A percentile compares a stretch with the other conserved stretches of the same genome.
Conservation (phyloP, 2,329 filamentous ascomycete species). For the Fonsecaea monophora region DNA sequence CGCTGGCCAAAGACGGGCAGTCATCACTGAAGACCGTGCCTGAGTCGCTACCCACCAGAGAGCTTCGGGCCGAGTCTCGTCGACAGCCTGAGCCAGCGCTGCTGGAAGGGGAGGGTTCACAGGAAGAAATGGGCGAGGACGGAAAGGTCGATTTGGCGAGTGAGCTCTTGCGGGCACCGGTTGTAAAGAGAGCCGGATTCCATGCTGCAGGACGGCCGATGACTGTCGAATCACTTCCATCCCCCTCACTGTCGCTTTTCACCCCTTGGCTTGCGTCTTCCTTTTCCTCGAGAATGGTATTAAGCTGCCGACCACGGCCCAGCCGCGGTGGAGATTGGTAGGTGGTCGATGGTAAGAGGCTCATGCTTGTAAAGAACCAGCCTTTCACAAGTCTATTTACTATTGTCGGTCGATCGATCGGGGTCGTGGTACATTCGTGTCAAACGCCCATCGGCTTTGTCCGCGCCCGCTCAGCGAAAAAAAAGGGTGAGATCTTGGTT, state of each 20-base stretch:
- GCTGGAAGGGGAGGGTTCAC: constrained; percentile 62
- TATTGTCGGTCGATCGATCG: constrained; percentile 2
- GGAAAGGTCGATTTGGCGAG: constrained; percentile 29
- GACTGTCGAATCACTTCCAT: constrained; percentile 47
- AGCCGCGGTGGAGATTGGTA: constrained; percentile 63
- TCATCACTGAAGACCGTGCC: constrained; percentile 65
- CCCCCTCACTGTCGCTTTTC: constrained; percentile 47
- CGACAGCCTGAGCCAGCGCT: constrained; percentile 68
- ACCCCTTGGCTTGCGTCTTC: constrained; percentile 41
- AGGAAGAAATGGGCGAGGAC: constrained; percentile 43
- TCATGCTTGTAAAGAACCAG: constrained; percentile 38
- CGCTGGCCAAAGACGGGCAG: constrained; percentile 54
- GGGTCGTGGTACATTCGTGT: constrained; percentile 4
- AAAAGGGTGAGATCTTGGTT: background rate
- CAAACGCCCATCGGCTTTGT: constrained; percentile 17
- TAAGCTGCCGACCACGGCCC: constrained; percentile 65
- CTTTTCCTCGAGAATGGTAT: constrained; percentile 69
- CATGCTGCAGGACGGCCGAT: constrained; percentile 43
- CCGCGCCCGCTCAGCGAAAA: constrained; percentile 16
- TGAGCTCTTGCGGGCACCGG: constrained; percentile 32
- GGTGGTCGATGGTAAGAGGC: constrained; percentile 56
- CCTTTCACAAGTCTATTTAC: constrained; percentile 28
- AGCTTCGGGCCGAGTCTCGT: constrained; percentile 82
- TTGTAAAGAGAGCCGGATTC: constrained; percentile 40
- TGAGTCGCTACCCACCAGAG: constrained; percentile 81